Percentiles rank a stretch among this genome's conserved stretches.
Evolutionary conservation across 192 early-diverging fungal species (phyloP).

Genomic region (Mortierella antarctica): DNA sequence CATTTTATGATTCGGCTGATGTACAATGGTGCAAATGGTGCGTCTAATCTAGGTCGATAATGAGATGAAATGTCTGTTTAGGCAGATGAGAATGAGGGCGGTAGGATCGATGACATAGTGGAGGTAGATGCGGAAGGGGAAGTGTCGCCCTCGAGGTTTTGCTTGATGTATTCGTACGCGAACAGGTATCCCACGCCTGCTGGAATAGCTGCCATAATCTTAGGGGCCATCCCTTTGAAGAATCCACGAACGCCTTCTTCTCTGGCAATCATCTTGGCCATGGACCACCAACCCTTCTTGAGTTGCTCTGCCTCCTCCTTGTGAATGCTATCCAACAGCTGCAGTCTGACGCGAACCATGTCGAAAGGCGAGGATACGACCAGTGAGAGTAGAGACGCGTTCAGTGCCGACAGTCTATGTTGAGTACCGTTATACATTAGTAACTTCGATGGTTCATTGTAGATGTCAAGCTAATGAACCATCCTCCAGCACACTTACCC

Average conservation of each 20-base stretch:
- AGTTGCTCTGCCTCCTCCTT: slow-evolving; percentile 37
- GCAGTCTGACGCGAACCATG: slow-evolving; percentile 48
- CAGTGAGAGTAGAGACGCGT: slow-evolving; percentile 23
- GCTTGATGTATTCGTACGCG: slow-evolving; percentile 49
- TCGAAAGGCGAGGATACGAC: slow-evolving; percentile 40
- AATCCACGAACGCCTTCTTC: slow-evolving; percentile 83
- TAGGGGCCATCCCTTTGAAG: slow-evolving; percentile 84
- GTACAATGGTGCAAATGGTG: not conserved
- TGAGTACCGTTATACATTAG: not conserved
- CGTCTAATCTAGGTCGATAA: not conserved
- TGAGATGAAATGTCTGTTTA: not conserved
- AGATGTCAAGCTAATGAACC: not conserved
- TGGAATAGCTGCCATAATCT: slow-evolving; percentile 47
- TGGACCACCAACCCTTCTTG: slow-evolving; percentile 51
- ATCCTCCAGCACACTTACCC: slow-evolving; percentile 12
- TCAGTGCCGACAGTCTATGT: slow-evolving; percentile 32
- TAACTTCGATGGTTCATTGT: not conserved
- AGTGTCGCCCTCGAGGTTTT: slow-evolving; percentile 33
- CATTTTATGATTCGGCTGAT: not conserved
- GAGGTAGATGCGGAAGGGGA: slow-evolving; percentile 1
- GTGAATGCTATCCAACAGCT: slow-evolving; percentile 37
- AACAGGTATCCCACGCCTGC: slow-evolving; percentile 46
- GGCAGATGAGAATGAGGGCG: slow-evolving; percentile 33
- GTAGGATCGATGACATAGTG: slow-evolving; percentile 26
- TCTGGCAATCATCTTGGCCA: slow-evolving; percentile 61